Conservation (phyloP, 176 grass and related monocot species). For the Elaeis guineensis region DNA sequence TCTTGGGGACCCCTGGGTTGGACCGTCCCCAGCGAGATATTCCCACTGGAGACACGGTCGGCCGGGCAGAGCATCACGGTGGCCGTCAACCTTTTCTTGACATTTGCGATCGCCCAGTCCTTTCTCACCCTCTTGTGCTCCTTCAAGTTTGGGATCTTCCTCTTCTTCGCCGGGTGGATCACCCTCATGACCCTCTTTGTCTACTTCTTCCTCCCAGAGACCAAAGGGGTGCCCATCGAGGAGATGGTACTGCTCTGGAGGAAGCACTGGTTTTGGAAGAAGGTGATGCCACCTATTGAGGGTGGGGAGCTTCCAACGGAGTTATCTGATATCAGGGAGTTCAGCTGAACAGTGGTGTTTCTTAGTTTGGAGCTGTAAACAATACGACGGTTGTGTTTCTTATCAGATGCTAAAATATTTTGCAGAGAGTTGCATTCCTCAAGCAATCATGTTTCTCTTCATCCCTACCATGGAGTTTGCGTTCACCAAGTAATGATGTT, state of each 20-base stretch:
- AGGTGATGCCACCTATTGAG: constrained; percentile 38
- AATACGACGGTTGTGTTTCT: background rate
- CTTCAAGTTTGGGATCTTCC: constrained; percentile 84
- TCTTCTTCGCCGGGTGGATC: constrained; percentile 86
- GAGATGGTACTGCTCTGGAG: constrained; percentile 80
- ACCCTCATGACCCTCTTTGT: constrained; percentile 77
- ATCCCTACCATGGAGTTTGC: no score
- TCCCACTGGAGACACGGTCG: constrained; percentile 77
- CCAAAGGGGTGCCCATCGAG: constrained; percentile 83
- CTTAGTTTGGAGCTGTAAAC: background rate
- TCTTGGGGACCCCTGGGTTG: constrained; percentile 92
- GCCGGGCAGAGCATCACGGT: constrained; percentile 97
- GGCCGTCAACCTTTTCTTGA: constrained; percentile 72
- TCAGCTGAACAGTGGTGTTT: background rate
- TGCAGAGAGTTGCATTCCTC: no score
- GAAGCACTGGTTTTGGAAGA: constrained; percentile 87
- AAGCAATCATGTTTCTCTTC: no score
- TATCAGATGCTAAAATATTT: no score
- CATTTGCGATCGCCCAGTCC: constrained; percentile 63
- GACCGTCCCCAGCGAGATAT: constrained; percentile 93
- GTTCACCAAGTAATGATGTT: no score
- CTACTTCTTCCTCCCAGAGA: constrained; percentile 62
- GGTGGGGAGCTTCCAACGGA: constrained; percentile 29
- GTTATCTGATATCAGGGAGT: background rate
- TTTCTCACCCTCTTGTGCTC: constrained; percentile 66